phyloP scores from a whole-genome alignment of 148 eudicot species.

The Bassia scoparia region DNA sequence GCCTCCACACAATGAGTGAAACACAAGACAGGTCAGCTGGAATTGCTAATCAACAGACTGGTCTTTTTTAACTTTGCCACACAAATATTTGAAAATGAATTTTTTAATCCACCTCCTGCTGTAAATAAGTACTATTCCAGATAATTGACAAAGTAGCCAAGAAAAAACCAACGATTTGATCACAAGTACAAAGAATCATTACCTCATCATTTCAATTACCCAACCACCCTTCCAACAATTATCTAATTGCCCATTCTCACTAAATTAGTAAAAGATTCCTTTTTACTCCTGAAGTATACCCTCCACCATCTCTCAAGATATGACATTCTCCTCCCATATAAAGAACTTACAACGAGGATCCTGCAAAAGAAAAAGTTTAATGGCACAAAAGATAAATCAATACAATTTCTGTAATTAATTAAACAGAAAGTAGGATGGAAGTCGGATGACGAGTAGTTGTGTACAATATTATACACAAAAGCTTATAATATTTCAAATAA shows the following conservation, averaged over 20 bases:
- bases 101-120: no score
- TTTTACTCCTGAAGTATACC: conserved; percentile 74
- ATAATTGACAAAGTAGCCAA: no score
- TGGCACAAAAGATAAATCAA: neutral
- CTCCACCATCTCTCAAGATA: conserved; percentile 99
- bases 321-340: conserved; percentile 99
- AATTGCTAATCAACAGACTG: neutral
- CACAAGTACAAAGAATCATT: conserved; percentile 8
- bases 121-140: no score
- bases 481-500: neutral
- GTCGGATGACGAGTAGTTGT: no score
- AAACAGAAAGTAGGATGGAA: conserved; percentile 11
- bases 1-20: conserved; percentile 62
- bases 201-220: conserved; percentile 99
- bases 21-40: conserved; percentile 13
- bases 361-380: conserved; percentile 47
- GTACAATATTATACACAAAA: neutral
- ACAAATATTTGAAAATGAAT: no score
- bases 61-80: no score
- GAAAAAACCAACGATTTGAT: neutral
- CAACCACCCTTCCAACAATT: conserved; percentile 99
- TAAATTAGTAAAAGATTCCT: conserved; percentile 56
- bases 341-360: conserved; percentile 87
- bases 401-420: neutral
- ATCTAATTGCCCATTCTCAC: conserved; percentile 87